Evolutionary conservation across 306 rosid genomes (phyloP).

Genomic region (Gleditsia sinensis): DNA sequence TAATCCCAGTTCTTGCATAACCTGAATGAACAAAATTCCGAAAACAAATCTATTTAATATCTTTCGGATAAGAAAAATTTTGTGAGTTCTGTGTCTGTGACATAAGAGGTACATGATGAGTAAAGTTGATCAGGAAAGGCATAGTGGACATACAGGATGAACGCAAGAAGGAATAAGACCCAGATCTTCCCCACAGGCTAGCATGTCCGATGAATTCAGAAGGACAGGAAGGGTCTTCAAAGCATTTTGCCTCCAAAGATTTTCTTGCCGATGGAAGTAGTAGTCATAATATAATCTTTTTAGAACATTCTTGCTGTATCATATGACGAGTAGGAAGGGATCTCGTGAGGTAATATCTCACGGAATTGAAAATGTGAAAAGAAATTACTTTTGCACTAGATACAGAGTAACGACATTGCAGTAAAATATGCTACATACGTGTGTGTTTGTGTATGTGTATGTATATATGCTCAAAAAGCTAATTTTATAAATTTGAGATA

Average conservation of each 20-base stretch:
- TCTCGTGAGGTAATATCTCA: conserved; percentile 31
- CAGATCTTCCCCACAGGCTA: conserved; percentile 96
- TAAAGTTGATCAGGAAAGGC: conserved; percentile 20
- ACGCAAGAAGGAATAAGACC: conserved; percentile 98
- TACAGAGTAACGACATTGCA: conserved; percentile 3
- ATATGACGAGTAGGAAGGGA: conserved; percentile 23
- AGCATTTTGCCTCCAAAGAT: conserved; percentile 94
- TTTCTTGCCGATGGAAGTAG: conserved; percentile 95
- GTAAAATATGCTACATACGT: neutral
- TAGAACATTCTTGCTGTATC: conserved; percentile 76
- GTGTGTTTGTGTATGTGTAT: too few relatives aligned
- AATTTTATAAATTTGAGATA: neutral
- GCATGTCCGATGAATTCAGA: conserved; percentile 86
- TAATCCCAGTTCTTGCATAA: conserved; percentile 93
- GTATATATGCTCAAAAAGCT: conserved; percentile 12
- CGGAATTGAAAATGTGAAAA: conserved; percentile 23
- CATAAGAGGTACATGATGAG: neutral
- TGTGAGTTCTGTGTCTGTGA: neutral
- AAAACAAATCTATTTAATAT: neutral
- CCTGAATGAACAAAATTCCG: conserved; percentile 52
- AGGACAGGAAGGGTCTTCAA: conserved; percentile 93
- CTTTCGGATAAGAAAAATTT: neutral
- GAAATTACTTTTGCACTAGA: conserved; percentile 7
- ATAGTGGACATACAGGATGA: conserved; percentile 74
- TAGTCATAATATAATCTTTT: conserved; percentile 84